A percentile compares a stretch with the other conserved stretches of the same genome.
Conservation (phyloP, 2,329 filamentous ascomycete genomes). For the Aureobasidium subglaciale region DNA sequence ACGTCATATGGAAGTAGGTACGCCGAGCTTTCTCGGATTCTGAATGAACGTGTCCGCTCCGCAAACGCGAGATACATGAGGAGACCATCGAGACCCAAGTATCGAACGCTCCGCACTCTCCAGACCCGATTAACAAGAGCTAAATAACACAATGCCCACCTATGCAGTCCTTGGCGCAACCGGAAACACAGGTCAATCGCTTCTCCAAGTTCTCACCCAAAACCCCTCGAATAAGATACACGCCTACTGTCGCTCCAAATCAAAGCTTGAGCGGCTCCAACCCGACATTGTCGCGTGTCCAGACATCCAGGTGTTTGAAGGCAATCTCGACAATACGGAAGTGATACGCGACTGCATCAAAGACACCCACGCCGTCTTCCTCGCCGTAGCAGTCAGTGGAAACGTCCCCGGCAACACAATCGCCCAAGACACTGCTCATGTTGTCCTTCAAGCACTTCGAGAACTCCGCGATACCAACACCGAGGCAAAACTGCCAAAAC, state of each 20-base stretch:
- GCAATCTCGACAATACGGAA: conserved; percentile 33
- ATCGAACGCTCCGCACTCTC: no score
- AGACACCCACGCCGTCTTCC: conserved; percentile 34
- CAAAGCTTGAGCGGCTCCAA: conserved; percentile 31
- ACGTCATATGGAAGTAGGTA: no score
- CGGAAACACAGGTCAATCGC: conserved; percentile 37
- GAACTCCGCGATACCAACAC: conserved; percentile 18
- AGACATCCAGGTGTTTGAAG: conserved; percentile 37
- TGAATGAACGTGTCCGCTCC: no score
- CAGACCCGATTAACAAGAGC: no score
- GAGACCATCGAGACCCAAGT: no score
- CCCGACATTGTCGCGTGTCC: conserved; percentile 28
- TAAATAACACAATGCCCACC: no score
- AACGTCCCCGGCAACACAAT: conserved; percentile 38
- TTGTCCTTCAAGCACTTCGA: conserved; percentile 32
- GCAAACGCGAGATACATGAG: no score
- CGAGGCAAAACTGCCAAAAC: conserved; percentile 27
- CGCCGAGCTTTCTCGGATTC: no score
- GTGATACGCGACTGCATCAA: conserved; percentile 33
- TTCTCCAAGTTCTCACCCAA: conserved; percentile 35
- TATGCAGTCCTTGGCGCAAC: conserved; percentile 18
- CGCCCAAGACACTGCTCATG: conserved; percentile 29
- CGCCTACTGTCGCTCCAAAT: conserved; percentile 38
- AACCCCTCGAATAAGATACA: conserved; percentile 28
- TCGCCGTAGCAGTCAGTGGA: conserved; percentile 35